phyloP scores from a whole-genome alignment of 2,329 filamentous ascomycete species.

The Fusarium lateritium region DNA sequence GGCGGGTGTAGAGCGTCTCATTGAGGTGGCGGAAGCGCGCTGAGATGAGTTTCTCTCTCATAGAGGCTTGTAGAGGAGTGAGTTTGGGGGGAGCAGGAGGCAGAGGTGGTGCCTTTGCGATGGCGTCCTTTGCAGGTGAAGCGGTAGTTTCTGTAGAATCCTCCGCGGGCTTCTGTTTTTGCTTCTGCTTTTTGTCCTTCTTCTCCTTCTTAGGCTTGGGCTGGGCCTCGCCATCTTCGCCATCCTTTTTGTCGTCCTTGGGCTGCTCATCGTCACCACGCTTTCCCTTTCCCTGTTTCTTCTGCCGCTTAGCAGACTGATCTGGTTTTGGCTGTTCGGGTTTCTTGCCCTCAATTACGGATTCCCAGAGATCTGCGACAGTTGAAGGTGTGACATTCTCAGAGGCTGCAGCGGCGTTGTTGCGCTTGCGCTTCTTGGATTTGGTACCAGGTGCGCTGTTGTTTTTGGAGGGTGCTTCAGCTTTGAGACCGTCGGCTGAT shows the following conservation, averaged over 20 bases:
- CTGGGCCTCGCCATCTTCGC: constrained; percentile 39
- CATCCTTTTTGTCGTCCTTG: constrained; percentile 21
- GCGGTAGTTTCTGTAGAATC: constrained; percentile 27
- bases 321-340: constrained; percentile 46
- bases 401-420: constrained; percentile 40
- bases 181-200: constrained; percentile 52
- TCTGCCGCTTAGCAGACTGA: constrained; percentile 55
- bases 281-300: constrained; percentile 52
- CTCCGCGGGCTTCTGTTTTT: constrained; percentile 40
- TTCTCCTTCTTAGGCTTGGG: constrained; percentile 55
- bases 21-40: constrained; percentile 98
- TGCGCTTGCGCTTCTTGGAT: constrained; percentile 72
- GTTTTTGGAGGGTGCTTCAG: constrained; percentile 67
- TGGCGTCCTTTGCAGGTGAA: constrained; percentile 41
- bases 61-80: constrained; percentile 92
- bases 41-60: constrained; percentile 94
- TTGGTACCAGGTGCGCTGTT: constrained; percentile 58
- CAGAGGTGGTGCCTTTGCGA: constrained; percentile 50
- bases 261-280: constrained; percentile 45
- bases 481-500: constrained; percentile 78
- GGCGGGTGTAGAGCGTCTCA: constrained; percentile 94
- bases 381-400: constrained; percentile 76
- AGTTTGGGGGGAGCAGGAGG: constrained; percentile 71
- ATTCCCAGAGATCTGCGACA: constrained; percentile 83
- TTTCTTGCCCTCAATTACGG: constrained; percentile 80